Evolutionary conservation across 192 early-diverging fungal species (phyloP).

Genomic region (Podochytrium sp.): DNA sequence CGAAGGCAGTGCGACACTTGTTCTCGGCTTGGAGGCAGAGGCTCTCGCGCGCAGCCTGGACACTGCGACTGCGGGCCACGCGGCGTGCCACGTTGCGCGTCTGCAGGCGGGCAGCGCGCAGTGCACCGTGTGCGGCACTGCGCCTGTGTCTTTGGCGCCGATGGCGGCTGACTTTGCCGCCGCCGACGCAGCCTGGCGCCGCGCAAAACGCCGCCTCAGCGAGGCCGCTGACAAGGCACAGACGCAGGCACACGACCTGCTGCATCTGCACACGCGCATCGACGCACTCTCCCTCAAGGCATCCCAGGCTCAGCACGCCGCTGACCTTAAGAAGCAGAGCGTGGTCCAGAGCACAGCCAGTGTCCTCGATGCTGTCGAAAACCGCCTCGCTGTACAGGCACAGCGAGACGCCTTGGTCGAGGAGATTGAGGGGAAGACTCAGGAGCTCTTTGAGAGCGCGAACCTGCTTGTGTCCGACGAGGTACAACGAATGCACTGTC

Average conservation of each 20-base stretch:
- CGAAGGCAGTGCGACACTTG: too few species aligned
- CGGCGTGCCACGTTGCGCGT: background rate
- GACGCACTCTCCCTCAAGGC: background rate
- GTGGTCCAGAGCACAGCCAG: background rate
- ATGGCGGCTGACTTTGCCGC: background rate
- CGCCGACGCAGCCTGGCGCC: constrained; percentile 2
- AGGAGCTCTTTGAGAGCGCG: constrained; percentile 84
- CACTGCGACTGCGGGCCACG: too few species aligned
- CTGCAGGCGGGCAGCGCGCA: background rate
- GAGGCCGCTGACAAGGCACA: background rate
- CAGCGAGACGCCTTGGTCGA: constrained; percentile 36
- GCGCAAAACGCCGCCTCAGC: background rate
- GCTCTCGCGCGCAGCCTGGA: too few species aligned
- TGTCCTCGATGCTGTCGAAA: constrained; percentile 18
- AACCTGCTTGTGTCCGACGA: constrained; percentile 85
- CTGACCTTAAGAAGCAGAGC: background rate
- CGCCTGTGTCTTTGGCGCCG: background rate
- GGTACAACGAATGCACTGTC: constrained; percentile 41
- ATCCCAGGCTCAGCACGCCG: background rate
- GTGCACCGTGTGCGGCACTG: constrained; percentile 1
- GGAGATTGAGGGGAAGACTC: constrained; percentile 84
- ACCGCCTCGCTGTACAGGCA: background rate
- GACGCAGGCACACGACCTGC: constrained; percentile 13
- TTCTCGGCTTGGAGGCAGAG: too few species aligned
- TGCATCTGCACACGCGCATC: constrained; percentile 18